Evolutionary conservation across 176 grass and related monocot species (phyloP), one percentile per base, ranked within the genome.

Genomic region (Carex cristatella): DNA sequence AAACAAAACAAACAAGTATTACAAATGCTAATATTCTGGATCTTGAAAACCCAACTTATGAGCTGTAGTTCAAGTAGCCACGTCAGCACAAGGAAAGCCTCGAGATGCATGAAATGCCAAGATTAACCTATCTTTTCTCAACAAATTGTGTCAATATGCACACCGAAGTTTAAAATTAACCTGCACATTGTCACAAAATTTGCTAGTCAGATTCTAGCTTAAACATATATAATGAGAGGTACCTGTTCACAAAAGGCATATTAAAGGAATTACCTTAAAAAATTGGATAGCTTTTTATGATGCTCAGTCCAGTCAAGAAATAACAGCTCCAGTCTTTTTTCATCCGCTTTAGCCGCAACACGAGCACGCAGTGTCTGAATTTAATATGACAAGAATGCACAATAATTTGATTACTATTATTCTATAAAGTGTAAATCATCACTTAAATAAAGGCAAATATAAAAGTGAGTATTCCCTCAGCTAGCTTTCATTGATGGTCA

Each of bases 101-200:
- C 86, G 78, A 72, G 67, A 58, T 66, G 81, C 81, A 90, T 86
- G 86, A 84, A 95, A 88, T 67, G 87, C 85, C 84, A 86, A 91
- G 63, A 86, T 90, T 85, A 94, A 94, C 33, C 89, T 84, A 99
- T 94, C 96, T 99, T 91, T 91, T 88, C 87, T 84, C 92, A 99
- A 86, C 94, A 90, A 94, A 94, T 98, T 86, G 86, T 95, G 93
- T 94, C 96, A 95, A 94, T 94, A 98, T 90, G 95, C 84, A 97
- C 85, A 94, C 85, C 91, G 91, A 95, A 92, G 80, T 95, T 90
- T 93, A 99, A 98, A 95, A 99, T 92, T 99, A 99, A 99, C 96
- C 96, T 99, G 91, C 92, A 94, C 19, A 14, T 61, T 53, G 54
- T 13, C 53, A 61, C 62, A 55, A 60, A 54, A 65, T 27, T 10